Evolutionary conservation across 768 basidiomycete genomes (phyloP).

Genomic region (Termitomyces sp.): DNA sequence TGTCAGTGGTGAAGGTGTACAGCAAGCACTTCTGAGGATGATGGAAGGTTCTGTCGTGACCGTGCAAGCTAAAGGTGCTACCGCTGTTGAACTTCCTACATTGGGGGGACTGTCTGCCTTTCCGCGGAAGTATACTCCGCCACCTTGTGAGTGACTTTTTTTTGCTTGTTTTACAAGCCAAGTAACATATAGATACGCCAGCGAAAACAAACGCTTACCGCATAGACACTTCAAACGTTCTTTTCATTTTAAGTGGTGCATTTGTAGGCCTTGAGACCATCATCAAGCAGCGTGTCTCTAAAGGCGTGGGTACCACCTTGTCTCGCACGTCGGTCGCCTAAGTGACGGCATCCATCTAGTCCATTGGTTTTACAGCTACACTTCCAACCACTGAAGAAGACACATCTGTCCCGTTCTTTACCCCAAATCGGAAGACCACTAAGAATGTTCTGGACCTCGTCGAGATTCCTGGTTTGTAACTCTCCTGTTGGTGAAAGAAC

Average conservation of each 20-base stretch:
- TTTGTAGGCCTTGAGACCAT: conserved; percentile 88
- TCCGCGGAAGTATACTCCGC: conserved; percentile 30
- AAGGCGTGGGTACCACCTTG: conserved; percentile 56
- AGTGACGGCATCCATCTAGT: conserved; percentile 36
- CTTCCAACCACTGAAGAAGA: conserved; percentile 33
- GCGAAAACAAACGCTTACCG: conserved; percentile 64
- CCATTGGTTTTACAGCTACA: conserved; percentile 73
- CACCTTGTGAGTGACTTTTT: conserved; percentile 25
- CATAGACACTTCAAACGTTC: conserved; percentile 83
- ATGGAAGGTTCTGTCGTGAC: conserved; percentile 88
- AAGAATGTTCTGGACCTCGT: conserved; percentile 58
- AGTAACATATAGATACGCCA: conserved; percentile 10
- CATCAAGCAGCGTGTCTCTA: conserved; percentile 72
- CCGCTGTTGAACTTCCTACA: conserved; percentile 36
- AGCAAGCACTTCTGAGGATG: conserved; percentile 88
- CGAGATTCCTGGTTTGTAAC: conserved; percentile 56
- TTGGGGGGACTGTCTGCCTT: conserved; percentile 38
- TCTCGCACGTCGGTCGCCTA: not conserved
- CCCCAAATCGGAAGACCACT: conserved; percentile 56
- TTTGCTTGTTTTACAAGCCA: not conserved
- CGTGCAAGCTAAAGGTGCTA: conserved; percentile 67
- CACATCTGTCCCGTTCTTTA: conserved; percentile 63
- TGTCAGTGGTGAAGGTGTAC: conserved; percentile 94
- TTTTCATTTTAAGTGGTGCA: conserved; percentile 95
- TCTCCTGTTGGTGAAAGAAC: not conserved